Evolutionary conservation across 805 yeast species (phyloP), one percentile per base, ranked within the genome.

Genomic region (Scheffersomyces lignosus): DNA sequence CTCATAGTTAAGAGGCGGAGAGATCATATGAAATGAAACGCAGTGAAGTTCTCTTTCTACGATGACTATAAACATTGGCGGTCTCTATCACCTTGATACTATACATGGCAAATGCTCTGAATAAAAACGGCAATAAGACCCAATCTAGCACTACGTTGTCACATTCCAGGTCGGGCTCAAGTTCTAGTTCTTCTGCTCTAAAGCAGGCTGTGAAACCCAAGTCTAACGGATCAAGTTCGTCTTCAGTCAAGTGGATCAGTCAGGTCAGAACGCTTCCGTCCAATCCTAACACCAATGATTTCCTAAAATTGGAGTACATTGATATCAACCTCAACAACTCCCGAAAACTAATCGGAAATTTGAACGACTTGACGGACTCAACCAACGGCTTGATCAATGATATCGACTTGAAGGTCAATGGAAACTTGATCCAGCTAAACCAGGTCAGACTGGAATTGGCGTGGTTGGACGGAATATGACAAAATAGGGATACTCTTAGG

Each of bases 241-340:
- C 24, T n/a, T 25, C 38, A 17, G 27, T 43, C 14, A 54, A 49
- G 27, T 62, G 66, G 61, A 43, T 60, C 13, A 43, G 49, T 18
- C 40, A 51, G 18, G 38, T 65, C 15, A 48, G 70, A 9, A 60
- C 58, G 2, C 54, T 64, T n/a, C 69, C 70, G 2, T 56, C 67
- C 4, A 52, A 54, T 25, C 59, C 68, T 2, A 43, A 51, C 12
- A 42, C 52, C 16, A 56, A 63, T 28, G 71, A 65, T 39, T 49
- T 53, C 29, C 49, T 65, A 31, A 62, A 62, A 33, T 43, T 55
- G 4, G 71, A 65, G 25, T 65, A 63, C 40, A 53, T 65, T 15
- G 69, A 63, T n/a, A 59, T 56, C 28, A 65, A 65, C 38, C 47
- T 65, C 32, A 62, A 63, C 47, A 65, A 65, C 40, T 62, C 67